Conservation (phyloP, 176 grass and related monocot species). For the Aegilops speltoides region DNA sequence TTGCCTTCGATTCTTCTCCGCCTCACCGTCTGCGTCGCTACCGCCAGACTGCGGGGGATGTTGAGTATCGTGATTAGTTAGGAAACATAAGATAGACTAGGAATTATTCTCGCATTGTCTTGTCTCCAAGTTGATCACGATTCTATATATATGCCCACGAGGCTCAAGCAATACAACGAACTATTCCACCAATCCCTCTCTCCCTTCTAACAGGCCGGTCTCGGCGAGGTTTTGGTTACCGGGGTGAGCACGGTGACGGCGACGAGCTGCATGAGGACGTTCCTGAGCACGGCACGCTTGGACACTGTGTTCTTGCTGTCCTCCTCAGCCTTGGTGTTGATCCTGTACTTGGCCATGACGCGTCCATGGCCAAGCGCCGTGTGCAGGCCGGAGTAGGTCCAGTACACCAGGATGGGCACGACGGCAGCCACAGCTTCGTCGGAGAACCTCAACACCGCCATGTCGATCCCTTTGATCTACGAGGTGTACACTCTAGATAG, state of each 20-base stretch:
- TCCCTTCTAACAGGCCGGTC: no score
- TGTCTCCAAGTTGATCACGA: no score
- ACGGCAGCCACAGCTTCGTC: constrained; percentile 35
- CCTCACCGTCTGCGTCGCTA: no score
- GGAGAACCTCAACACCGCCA: not conserved
- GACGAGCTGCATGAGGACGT: constrained; percentile 41
- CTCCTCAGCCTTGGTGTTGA: constrained; percentile 42
- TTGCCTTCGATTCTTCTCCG: no score
- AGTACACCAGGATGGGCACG: constrained; percentile 50
- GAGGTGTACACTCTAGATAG: no score
- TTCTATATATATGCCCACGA: no score
- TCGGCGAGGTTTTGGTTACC: not conserved
- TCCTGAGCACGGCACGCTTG: constrained; percentile 30
- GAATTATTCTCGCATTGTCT: no score
- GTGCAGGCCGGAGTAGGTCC: constrained; percentile 43
- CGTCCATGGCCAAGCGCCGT: constrained; percentile 11
- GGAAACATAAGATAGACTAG: no score
- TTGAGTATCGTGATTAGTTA: no score
- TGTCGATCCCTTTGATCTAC: not conserved
- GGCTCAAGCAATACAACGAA: no score
- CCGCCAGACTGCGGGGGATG: no score
- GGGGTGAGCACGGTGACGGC: constrained; percentile 8
- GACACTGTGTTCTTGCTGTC: constrained; percentile 36
- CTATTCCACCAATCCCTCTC: no score
- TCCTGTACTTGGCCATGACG: constrained; percentile 30